phyloP scores from a whole-genome alignment of 1,139 yeast genomes.

The Saccharomyces pastorianus region DNA sequence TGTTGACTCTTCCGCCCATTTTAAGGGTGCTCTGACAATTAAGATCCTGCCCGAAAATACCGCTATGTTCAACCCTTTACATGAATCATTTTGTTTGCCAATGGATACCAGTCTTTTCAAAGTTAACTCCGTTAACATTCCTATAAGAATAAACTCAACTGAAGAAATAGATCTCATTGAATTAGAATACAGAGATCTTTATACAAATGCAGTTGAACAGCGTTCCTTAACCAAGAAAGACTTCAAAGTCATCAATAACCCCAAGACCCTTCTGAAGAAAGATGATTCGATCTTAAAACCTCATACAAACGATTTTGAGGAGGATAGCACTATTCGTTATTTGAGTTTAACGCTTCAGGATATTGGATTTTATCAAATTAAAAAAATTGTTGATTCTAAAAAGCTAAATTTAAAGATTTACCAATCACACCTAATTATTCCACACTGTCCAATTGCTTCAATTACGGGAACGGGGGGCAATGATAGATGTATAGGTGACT shows the following conservation, averaged over 20 bases:
- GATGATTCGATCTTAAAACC: constrained; percentile 18
- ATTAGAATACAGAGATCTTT: constrained; percentile 53
- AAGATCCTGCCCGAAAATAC: constrained; percentile 89
- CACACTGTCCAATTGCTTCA: constrained; percentile 71
- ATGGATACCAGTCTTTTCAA: constrained; percentile 28
- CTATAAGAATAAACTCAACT: constrained; percentile 76
- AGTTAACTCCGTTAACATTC: constrained; percentile 40
- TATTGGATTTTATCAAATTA: constrained; percentile 70
- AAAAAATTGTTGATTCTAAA: constrained; percentile 57
- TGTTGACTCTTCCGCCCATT: constrained; percentile 60
- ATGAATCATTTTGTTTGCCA: constrained; percentile 56
- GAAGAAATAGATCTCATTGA: constrained; percentile 63
- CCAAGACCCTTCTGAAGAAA: constrained; percentile 34
- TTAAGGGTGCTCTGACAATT: constrained; percentile 78
- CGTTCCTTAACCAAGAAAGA: constrained; percentile 53
- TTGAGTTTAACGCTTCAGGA: constrained; percentile 49
- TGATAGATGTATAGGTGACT: constrained; percentile 59
- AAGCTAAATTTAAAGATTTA: constrained; percentile 56
- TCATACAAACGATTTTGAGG: background rate
- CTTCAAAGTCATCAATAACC: constrained; percentile 38
- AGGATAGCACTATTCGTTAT: constrained; percentile 34
- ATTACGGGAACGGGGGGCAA: constrained; percentile 26
- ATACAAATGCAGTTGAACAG: constrained; percentile 40
- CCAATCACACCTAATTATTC: constrained; percentile 57
- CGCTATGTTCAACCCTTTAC: constrained; percentile 73